Conservation (phyloP, 1,139 yeast genomes). For the Candida sp. region DNA sequence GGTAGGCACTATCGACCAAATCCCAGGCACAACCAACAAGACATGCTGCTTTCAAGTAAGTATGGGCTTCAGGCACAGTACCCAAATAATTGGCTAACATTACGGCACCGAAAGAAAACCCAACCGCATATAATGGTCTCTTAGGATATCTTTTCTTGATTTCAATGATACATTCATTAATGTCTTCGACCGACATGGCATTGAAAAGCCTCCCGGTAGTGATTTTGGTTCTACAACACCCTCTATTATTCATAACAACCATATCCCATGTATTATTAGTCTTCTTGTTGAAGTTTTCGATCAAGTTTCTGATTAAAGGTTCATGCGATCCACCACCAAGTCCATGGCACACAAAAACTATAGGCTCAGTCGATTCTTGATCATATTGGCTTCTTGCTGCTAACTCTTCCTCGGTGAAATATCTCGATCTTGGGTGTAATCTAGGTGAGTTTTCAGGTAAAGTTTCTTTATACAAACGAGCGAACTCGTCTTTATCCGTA, state of each 20-base stretch:
- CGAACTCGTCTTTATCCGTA: slow-evolving; percentile 44
- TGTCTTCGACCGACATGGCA: slow-evolving; percentile 72
- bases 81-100: slow-evolving; percentile 79
- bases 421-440: slow-evolving; percentile 77
- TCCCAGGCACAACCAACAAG: slow-evolving; percentile 87
- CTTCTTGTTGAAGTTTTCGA: slow-evolving; percentile 26
- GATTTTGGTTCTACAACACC: slow-evolving; percentile 81
- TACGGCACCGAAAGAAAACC: slow-evolving; percentile 88
- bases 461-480: slow-evolving; percentile 45
- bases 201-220: slow-evolving; percentile 74
- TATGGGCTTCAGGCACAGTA: slow-evolving; percentile 31
- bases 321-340: slow-evolving; percentile 94
- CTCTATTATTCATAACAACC: slow-evolving; percentile 77
- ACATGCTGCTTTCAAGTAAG: slow-evolving; percentile 61
- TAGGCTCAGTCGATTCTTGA: slow-evolving; percentile 42
- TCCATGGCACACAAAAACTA: slow-evolving; percentile 76
- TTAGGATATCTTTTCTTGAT: slow-evolving; percentile 59
- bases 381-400: slow-evolving; percentile 23
- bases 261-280: slow-evolving; percentile 44
- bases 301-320: slow-evolving; percentile 71
- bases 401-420: slow-evolving; percentile 46
- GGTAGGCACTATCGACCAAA: slow-evolving; percentile 53
- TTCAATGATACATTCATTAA: slow-evolving; percentile 55
- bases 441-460: slow-evolving; percentile 71
- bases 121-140: slow-evolving; percentile 72